Base-by-base conservation (phyloP, 768 basidiomycete genomes). In the Termitomyces heimii region DNA sequence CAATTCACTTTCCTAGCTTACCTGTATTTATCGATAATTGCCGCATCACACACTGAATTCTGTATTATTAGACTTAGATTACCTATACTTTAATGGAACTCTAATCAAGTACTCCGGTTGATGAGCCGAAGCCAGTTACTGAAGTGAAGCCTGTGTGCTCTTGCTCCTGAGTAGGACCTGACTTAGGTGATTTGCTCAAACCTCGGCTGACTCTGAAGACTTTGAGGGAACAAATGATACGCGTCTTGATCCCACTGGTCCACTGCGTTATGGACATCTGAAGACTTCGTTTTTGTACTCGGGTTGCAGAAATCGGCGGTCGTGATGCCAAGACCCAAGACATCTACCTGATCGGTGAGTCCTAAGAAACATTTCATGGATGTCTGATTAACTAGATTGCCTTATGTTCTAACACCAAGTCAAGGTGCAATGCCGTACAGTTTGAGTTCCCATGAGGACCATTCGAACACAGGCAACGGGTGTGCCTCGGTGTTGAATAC, bases 401-500 rank as follows among this genome's bases (percentile, higher is more conserved):
- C 37, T 52, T 28, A 52, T 26, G n/a, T 37, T 16, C 4, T 0
- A 29, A 28, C 3, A 26, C 3, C 26, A 34, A 20, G 53, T 20
- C 7, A 16, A 47, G 37, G 14, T 5, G 28, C 4, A 34, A 80
- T 73, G 26, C 73, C 71, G 60, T 77, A 82, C 40, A 66, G 66
- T 53, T 72, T 65, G 67, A 69, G 77, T 70, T 88, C 84, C 71
- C 71, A 75, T 3, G 70, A 61, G 1, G 69, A 75, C 86, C 86
- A 88, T n/a, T 74, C 61, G 61, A 86, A 86, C 4, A 85, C 72
- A 2, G 84, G 86, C 9, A 90, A 68, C 2, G 88, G 88, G 61
- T 90, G 88, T 8, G 86, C 88, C 67, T 86, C 84, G 0, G 84
- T 86, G 60, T 84, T 86, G 59, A 84, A 83, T 5, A 85, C 83